Evolutionary conservation across 139 green algal genomes (phyloP), one percentile per base, ranked within the genome.

Genomic region (Marvania coccoides): DNA sequence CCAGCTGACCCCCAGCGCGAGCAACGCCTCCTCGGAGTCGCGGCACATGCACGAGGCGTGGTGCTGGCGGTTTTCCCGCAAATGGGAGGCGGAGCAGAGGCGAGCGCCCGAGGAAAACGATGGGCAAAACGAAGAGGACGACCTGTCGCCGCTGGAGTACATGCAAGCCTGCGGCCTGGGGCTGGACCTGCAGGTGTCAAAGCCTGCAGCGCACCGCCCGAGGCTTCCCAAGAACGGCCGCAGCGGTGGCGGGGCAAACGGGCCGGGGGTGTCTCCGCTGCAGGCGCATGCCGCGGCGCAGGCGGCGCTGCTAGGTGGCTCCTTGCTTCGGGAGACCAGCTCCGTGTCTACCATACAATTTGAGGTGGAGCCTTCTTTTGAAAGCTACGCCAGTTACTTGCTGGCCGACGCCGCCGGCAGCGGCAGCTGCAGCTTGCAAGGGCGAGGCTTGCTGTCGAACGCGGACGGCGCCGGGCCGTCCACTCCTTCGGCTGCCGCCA

Each of bases 151-250:
- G 4, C n/a, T 74, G n/a, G 36, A 57, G 47, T 74, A 61, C 67
- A 67, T 45, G 58, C 66, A 73, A 53, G 67, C 67, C n/a, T 74
- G 67, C 38, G 67, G 67, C 28, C 39, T 54, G 23, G 67, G 67
- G 4, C 15, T 61, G 4, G 35, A 67, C 38, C 38, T 74, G 30
- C 67, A 74, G 57, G 29, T 74, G 7, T 15, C 9, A 15, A 6
- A 6, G 13, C 1, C 35, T n/a, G 7, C 13, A 7, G 7, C 30
- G 23, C 55, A 60, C 28, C 51, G 36, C 35, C 12, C 35, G 14
- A 45, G 7, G 6, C 26, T 15, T 2, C 8, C 15, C 15, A 47
- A 51, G 36, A 63, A 26, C 55, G 30, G 9, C 36, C 15, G 55
- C 35, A 19, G 14, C 42, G 42, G 42, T 51, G 42, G 42, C 19